Percentiles rank a stretch among this genome's conserved stretches.
Conservation (phyloP, 495 filamentous ascomycete species). For the Penicillium argentinense region DNA sequence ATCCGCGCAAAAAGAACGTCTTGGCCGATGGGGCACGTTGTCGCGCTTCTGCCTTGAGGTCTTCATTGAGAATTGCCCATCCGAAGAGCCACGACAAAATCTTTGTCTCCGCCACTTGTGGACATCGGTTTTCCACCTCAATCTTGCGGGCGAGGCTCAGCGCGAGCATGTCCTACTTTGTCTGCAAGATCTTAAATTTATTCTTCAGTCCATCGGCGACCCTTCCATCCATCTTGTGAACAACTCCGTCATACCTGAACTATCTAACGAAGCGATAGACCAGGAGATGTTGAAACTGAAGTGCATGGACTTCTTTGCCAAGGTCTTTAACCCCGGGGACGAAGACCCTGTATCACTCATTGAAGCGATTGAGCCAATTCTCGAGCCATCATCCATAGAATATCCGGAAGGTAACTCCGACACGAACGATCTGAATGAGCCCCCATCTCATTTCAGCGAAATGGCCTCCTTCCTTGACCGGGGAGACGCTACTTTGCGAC, state of each 20-base stretch:
- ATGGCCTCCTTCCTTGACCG: slow-evolving; percentile 80
- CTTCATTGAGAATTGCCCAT: slow-evolving; percentile 40
- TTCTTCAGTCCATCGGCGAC: slow-evolving; percentile 39
- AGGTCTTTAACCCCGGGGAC: slow-evolving; percentile 66
- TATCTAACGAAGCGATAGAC: slow-evolving; percentile 77
- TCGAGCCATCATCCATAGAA: slow-evolving; percentile 68
- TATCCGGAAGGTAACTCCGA: slow-evolving; percentile 20
- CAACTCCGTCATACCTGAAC: slow-evolving; percentile 83
- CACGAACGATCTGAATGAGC: slow-evolving; percentile 12
- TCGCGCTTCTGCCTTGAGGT: slow-evolving; percentile 60
- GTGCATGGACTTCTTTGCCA: slow-evolving; percentile 93
- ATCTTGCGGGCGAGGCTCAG: slow-evolving; percentile 62
- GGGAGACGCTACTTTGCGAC: slow-evolving; percentile 74
- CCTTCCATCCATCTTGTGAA: slow-evolving; percentile 71
- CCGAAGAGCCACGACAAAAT: slow-evolving; percentile 21
- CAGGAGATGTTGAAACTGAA: slow-evolving; percentile 88
- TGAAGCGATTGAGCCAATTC: slow-evolving; percentile 87
- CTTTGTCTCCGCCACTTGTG: slow-evolving; percentile 70
- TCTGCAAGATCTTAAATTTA: slow-evolving; percentile 67
- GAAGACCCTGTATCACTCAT: slow-evolving; percentile 79
- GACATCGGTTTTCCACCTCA: slow-evolving; percentile 75
- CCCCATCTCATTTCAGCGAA: slow-evolving; percentile 54
- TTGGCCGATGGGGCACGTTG: slow-evolving; percentile 74
- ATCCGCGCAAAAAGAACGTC: slow-evolving; percentile 61
- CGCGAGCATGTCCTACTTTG: slow-evolving; percentile 79